These are phyloP conservation scores for Aureobasidium sp. DNA, from an alignment of 2,329 filamentous ascomycete species.

Conservation along the genomic window DNA sequence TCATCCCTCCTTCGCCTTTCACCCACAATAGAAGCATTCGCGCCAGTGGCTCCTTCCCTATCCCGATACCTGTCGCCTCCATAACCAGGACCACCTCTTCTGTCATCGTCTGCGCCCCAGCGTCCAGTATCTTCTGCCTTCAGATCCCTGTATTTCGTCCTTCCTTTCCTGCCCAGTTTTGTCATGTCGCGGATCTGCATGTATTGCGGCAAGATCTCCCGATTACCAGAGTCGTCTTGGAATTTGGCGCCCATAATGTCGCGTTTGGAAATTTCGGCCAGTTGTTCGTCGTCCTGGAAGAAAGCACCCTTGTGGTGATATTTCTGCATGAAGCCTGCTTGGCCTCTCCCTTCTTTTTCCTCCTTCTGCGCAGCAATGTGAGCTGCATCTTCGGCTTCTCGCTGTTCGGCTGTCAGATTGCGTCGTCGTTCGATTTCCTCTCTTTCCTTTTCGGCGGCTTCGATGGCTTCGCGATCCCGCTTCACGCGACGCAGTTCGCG, in stretches of 20 bases:
- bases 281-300: constrained; percentile 62
- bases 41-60: constrained; percentile 49
- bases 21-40: constrained; percentile 62
- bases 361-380: constrained; percentile 70
- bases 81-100: constrained; percentile 36
- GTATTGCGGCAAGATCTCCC: constrained; percentile 77
- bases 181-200: constrained; percentile 92
- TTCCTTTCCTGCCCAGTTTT: constrained; percentile 83
- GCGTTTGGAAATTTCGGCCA: constrained; percentile 58
- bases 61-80: constrained; percentile 56
- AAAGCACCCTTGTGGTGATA: constrained; percentile 97
- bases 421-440: constrained; percentile 83
- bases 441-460: constrained; percentile 71
- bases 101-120: constrained; percentile 59
- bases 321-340: constrained; percentile 86
- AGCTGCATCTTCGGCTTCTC: constrained; percentile 72
- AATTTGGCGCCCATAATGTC: constrained; percentile 81
- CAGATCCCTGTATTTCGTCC: constrained; percentile 82
- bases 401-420: constrained; percentile 78
- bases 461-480: constrained; percentile 75
- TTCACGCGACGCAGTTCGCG: constrained; percentile 84
- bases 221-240: constrained; percentile 72
- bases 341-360: constrained; percentile 63
- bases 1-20: constrained; percentile 44
- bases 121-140: constrained; percentile 81